Percentiles rank a stretch among this genome's conserved stretches.
Conservation (phyloP, 2,329 filamentous ascomycete genomes). For the Beauveria asiatica region DNA sequence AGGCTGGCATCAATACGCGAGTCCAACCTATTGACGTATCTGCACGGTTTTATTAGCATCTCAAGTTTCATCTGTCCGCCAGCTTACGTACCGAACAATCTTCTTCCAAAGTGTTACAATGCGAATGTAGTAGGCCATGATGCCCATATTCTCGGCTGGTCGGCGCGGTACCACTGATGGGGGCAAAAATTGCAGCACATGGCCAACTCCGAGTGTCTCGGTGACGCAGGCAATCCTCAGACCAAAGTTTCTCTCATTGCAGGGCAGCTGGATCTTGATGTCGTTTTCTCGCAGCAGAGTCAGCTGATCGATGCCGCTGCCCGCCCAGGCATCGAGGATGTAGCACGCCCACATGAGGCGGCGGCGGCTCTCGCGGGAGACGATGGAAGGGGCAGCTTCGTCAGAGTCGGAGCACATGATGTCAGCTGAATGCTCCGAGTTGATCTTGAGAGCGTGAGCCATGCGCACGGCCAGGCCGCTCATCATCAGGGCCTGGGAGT, state of each 20-base stretch:
- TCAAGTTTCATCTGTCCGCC: neutral
- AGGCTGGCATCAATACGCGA: slow-evolving; percentile 28
- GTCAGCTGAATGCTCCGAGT: slow-evolving; percentile 28
- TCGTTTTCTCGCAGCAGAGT: slow-evolving; percentile 31
- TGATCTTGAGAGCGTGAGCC: slow-evolving; percentile 33
- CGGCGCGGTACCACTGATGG: slow-evolving; percentile 30
- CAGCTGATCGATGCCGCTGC: slow-evolving; percentile 30
- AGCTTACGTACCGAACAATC: slow-evolving; percentile 24
- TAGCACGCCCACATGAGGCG: slow-evolving; percentile 36
- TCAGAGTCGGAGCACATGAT: slow-evolving; percentile 28
- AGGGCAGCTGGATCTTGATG: slow-evolving; percentile 33
- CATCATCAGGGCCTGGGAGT: slow-evolving; percentile 32
- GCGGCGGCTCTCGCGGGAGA: slow-evolving; percentile 29
- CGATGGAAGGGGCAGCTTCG: slow-evolving; percentile 24
- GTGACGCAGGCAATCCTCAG: slow-evolving; percentile 32
- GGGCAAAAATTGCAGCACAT: slow-evolving; percentile 31
- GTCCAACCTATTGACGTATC: slow-evolving; percentile 34
- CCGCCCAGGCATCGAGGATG: slow-evolving; percentile 32
- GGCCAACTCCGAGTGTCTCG: slow-evolving; percentile 31
- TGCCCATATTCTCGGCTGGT: slow-evolving; percentile 34
- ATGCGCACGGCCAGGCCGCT: slow-evolving; percentile 33
- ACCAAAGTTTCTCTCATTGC: slow-evolving; percentile 33
- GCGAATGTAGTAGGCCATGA: slow-evolving; percentile 35
- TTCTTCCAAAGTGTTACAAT: slow-evolving; percentile 33
- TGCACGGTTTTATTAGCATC: neutral